Conservation (phyloP, 495 filamentous ascomycete genomes). For the Tricharina praecox region DNA sequence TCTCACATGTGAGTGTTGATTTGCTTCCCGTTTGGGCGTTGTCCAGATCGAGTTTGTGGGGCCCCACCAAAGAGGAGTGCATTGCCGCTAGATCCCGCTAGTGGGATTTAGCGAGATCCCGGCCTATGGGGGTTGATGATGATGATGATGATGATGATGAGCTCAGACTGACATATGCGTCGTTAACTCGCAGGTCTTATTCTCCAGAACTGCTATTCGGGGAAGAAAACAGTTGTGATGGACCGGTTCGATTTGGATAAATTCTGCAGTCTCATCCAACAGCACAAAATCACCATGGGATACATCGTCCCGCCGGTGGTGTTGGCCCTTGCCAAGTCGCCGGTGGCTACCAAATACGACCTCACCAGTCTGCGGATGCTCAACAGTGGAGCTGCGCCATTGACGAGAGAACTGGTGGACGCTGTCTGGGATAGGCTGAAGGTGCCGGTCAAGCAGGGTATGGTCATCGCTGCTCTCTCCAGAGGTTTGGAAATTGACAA, state of each 20-base stretch:
- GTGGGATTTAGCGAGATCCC: too few species aligned
- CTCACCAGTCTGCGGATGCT: slow-evolving; percentile 64
- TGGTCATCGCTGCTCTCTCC: too few species aligned
- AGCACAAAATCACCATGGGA: slow-evolving; percentile 54
- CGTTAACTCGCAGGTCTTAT: too few species aligned
- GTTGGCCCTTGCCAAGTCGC: slow-evolving; percentile 62
- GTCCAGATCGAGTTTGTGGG: too few species aligned
- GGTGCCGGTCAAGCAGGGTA: slow-evolving; percentile 45
- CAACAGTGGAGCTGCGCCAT: slow-evolving; percentile 76
- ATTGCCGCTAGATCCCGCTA: too few species aligned
- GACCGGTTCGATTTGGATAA: slow-evolving; percentile 65
- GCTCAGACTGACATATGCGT: too few species aligned
- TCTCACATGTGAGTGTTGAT: slow-evolving; percentile 23
- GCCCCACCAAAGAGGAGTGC: too few species aligned
- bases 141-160: too few species aligned
- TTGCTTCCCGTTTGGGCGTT: neutral
- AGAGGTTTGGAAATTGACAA: too few species aligned
- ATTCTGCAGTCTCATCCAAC: slow-evolving; percentile 60
- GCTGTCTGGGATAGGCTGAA: slow-evolving; percentile 57
- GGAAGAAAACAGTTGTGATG: slow-evolving; percentile 59
- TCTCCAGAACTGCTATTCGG: slow-evolving; percentile 48
- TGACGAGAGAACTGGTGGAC: slow-evolving; percentile 68
- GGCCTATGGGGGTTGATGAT: too few species aligned
- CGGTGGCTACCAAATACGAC: slow-evolving; percentile 60
- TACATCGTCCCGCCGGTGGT: slow-evolving; percentile 80